A percentile compares a stretch with the other conserved stretches of the same genome.
phyloP scores from a whole-genome alignment of 805 yeast species.

The Tetrapisispora phaffii region DNA sequence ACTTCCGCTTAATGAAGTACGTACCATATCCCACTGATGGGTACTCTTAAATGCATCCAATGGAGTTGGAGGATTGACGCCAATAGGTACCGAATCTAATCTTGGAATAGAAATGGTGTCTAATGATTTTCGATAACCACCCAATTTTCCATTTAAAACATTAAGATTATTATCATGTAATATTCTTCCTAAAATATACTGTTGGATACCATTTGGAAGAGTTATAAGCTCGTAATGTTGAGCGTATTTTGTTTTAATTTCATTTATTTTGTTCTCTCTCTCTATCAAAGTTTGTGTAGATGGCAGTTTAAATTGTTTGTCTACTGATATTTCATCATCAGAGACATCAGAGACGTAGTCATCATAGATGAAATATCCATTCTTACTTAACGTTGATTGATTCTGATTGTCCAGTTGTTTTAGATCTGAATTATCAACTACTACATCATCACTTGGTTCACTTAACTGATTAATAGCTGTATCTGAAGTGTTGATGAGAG shows the following conservation, averaged over 20 bases:
- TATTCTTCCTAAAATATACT: conserved; percentile 25
- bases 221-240: conserved; percentile 16
- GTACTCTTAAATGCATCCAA: conserved; percentile 28
- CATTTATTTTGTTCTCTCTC: conserved; percentile 5
- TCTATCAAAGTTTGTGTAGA: conserved; percentile 7
- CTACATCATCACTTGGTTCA: not conserved
- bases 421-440: not conserved
- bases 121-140: conserved; percentile 24
- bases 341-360: conserved; percentile 15
- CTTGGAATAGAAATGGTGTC: conserved; percentile 22
- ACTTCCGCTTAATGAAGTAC: conserved; percentile 12
- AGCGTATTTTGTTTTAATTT: conserved; percentile 9
- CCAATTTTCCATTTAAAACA: conserved; percentile 17
- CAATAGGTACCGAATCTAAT: conserved; percentile 18
- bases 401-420: not conserved
- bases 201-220: conserved; percentile 29
- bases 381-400: not conserved
- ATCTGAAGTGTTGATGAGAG: not conserved
- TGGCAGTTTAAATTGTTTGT: conserved; percentile 5
- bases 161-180: conserved; percentile 16
- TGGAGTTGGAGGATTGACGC: conserved; percentile 29
- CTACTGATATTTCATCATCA: conserved; percentile 20
- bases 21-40: conserved; percentile 28
- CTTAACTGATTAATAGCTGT: not conserved
- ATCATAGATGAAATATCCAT: not conserved